These are phyloP conservation scores for Chenopodium quinoa DNA, from an alignment of 148 eudicot genomes.

Conservation along the genomic window DNA sequence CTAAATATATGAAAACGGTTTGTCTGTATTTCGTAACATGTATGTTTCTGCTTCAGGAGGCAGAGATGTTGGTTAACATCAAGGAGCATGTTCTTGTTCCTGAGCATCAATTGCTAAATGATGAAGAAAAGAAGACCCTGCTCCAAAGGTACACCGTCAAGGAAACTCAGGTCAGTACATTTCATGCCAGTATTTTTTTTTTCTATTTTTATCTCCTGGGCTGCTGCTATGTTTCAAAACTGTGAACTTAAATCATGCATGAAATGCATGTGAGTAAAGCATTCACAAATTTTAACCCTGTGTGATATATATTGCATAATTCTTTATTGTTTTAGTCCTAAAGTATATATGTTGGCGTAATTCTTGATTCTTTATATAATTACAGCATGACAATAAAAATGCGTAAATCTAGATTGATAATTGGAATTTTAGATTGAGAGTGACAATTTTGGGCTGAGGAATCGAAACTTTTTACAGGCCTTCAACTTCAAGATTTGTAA, in stretches of 20 bases:
- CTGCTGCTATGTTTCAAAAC: too few species aligned
- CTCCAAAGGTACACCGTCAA: conserved; percentile 84
- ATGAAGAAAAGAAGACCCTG: conserved; percentile 82
- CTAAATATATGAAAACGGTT: not conserved
- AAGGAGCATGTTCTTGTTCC: conserved; percentile 89
- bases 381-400: not conserved
- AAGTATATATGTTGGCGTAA: not conserved
- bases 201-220: too few species aligned
- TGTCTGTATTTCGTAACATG: not conserved
- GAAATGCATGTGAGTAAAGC: not conserved
- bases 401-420: not conserved
- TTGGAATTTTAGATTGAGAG: not conserved
- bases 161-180: conserved; percentile 81
- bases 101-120: conserved; percentile 70
- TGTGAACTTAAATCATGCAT: not conserved
- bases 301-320: not conserved
- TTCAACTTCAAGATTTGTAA: too few species aligned
- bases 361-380: too few species aligned
- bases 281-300: not conserved
- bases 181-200: not conserved
- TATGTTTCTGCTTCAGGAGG: conserved; percentile 48
- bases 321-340: not conserved
- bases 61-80: conserved; percentile 78
- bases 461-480: not conserved
- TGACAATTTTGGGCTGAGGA: not conserved